Base-by-base conservation (phyloP, 768 basidiomycete species). In the Rhizopogon vinicolor region DNA sequence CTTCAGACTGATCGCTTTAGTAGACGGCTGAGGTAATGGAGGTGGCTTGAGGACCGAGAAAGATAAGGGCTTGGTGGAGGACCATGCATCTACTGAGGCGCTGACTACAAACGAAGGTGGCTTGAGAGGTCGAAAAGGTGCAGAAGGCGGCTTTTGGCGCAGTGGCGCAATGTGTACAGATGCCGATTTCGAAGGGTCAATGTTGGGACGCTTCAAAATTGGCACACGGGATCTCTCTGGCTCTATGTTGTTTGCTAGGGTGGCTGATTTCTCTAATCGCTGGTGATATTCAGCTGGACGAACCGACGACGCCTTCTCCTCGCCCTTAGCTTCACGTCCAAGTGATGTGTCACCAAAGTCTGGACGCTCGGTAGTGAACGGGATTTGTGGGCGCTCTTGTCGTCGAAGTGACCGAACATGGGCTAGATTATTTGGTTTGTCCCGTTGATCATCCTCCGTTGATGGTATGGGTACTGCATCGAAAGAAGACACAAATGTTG, bases 401-500 rank as follows among this genome's bases (percentile, higher is more conserved):
- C 25, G 25, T 25, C 59, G 56, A 41, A 12, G 35, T 37, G 12
- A 37, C 5, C 35, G 35, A 28, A 35, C 7, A 46, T 9, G 31
- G 19, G 12, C 25, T 14, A 19, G 14, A 48, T 19, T 14, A 7
- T 49, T 53, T 7, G 28, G 16, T 25, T 12, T 35, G 7, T 37
- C 29, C 13, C 31, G 42, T 22, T 48, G n/a, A 5, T 48, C 52
- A 51, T 22, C 14, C 5, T 46, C 35, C n/a, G 46, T 49, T 50
- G 52, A 35, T 37, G 42, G 14, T 14, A 25, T 35, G 12, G 56
- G 44, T 22, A n/a, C 5, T 22, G 22, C 5, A 31, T 57, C 65
- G 25, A 71, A 71, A 16, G 69, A 51, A 3, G 69, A 69, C 25
- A 68, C 57, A 16, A 71, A 69, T 33, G 58, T 66, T 19, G 59